phyloP scores from a whole-genome alignment of 805 yeast genomes.

The Blastobotrys mokoenaii region DNA sequence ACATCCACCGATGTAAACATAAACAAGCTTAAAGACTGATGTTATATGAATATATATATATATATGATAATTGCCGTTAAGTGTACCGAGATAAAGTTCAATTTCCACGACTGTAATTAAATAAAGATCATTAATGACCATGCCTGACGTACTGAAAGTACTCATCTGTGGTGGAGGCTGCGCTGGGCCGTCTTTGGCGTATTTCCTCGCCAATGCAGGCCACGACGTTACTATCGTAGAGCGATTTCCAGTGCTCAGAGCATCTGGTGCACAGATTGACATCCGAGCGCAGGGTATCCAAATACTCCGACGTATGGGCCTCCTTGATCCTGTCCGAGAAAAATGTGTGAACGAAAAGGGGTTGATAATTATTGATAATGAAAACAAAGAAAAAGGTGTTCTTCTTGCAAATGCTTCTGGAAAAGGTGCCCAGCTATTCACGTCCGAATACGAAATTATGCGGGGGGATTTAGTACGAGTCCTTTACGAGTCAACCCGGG shows the following conservation, averaged over 20 bases:
- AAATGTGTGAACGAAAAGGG: not conserved
- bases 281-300: not conserved
- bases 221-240: not conserved
- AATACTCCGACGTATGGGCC: not conserved
- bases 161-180: not conserved
- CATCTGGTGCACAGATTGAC: not conserved
- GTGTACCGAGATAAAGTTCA: no score
- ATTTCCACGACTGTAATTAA: no score
- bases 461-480: conserved; percentile 1
- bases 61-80: no score
- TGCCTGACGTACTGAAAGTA: not conserved
- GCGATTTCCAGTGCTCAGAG: not conserved
- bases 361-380: not conserved
- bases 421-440: not conserved
- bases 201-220: not conserved
- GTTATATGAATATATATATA: no score
- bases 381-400: not conserved
- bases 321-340: not conserved
- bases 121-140: no score
- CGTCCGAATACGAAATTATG: conserved; percentile 4
- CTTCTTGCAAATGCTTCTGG: conserved; percentile 3
- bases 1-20: no score
- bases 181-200: not conserved
- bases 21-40: no score
- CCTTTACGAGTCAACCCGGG: not conserved